A percentile compares a stretch with the other conserved stretches of the same genome.
Evolutionary conservation across 2,329 filamentous ascomycete species (phyloP).

Genomic region (Bipolaris sorokiniana): DNA sequence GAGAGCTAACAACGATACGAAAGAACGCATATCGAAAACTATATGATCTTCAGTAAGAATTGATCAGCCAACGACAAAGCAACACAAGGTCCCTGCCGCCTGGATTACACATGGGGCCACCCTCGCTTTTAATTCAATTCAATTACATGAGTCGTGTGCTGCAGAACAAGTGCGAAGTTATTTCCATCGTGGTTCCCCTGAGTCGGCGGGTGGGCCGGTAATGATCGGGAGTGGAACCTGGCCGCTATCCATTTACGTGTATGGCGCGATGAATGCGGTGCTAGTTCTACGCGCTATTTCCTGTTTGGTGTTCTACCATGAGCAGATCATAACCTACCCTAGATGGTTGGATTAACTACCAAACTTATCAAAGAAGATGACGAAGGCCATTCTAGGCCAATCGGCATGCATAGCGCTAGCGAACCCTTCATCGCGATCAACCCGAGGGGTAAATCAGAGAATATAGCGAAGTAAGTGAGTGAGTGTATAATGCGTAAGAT

Average conservation of each 20-base stretch:
- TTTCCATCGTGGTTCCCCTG: neutral
- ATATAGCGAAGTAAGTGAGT: too few species aligned
- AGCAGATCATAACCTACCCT: neutral
- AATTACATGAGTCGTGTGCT: slow-evolving; percentile 7
- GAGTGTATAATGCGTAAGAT: neutral
- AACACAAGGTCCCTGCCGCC: neutral
- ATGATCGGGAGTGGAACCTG: slow-evolving; percentile 2
- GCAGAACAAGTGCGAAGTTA: neutral
- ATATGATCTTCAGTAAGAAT: neutral
- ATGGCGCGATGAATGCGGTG: neutral
- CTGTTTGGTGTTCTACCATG: too few species aligned
- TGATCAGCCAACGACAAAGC: neutral
- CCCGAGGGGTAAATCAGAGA: neutral
- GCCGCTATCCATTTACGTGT: slow-evolving; percentile 4
- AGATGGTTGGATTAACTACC: neutral
- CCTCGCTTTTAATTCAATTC: slow-evolving; percentile 1
- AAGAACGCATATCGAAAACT: slow-evolving; percentile 17
- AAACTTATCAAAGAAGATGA: too few species aligned
- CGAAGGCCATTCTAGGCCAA: neutral
- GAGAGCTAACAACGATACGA: slow-evolving; percentile 13
- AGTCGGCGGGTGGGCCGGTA: slow-evolving; percentile 1
- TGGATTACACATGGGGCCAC: neutral
- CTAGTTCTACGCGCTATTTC: neutral
- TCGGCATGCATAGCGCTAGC: neutral
- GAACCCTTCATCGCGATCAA: neutral